Base-by-base conservation (phyloP, 306 rosid genomes). In the Prunus mume region DNA sequence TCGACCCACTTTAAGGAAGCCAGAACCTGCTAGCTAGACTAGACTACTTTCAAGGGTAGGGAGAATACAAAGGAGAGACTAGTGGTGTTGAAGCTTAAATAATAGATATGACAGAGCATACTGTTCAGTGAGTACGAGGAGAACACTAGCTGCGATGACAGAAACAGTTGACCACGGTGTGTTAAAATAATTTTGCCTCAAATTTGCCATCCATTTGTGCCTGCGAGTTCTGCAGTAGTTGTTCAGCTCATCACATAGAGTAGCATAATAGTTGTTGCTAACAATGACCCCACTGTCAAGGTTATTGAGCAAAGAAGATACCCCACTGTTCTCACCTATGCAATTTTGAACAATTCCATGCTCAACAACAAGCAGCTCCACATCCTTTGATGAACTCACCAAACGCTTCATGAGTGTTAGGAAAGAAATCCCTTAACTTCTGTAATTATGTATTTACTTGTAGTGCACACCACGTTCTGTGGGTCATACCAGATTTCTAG, bases 331-430 rank as follows among this genome's bases (percentile, higher is more conserved):
- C 18, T 63, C 79, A 2, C 82, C 68, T 18, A 79, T 2, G 19
- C n/a, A 1, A 38, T 71, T 70, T 27, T 79, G 76, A 24, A 82
- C 13, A 49, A 84, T 75, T 12, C 78, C 83, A 34, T 49, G 3
- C 24, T 84, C 38, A 27, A 74, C 38, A 27, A 74, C 68, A 3
- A 83, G 83, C 68, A 84, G 57, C 38, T 74, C 78, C 13, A 72
- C 20, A 51, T 14, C 46, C 3, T 6, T 28, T 0, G 12, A 25
- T 0, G 45, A 50, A 2, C 30, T 51, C n/a, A 46, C 65, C 5
- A 83, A 60, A 73, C 17, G 14, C 34, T 65, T 19, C 10, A 83
- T 22, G 14, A n/a, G n/a, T n/a, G n/a, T n/a, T n/a, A n/a, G n/a
- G n/a, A n/a, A n/a, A n/a, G n/a, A n/a, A n/a, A n/a, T n/a, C n/a